These are phyloP conservation scores for Lactifluus subvellereus DNA, from an alignment of 768 basidiomycete genomes.

Conservation along the genomic window DNA sequence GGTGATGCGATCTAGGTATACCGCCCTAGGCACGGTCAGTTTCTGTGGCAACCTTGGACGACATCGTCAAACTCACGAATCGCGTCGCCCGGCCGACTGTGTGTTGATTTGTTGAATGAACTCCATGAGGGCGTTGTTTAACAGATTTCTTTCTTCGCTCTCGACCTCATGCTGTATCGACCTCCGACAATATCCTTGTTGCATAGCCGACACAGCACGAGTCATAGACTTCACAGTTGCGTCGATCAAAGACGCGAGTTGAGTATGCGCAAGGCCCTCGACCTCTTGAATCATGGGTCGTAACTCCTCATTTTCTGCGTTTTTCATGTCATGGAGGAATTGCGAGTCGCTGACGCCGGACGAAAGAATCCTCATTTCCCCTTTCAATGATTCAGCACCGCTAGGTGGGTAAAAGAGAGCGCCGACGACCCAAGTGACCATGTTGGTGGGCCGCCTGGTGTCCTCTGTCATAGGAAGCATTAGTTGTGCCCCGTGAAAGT, in stretches of 20 bases:
- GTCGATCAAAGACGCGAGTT: too few species aligned
- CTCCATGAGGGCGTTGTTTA: not conserved
- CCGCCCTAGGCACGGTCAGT: not conserved
- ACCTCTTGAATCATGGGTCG: not conserved
- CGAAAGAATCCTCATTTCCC: constrained; percentile 7
- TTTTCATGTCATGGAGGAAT: constrained; percentile 13
- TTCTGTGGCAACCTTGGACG: not conserved
- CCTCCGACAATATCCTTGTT: constrained; percentile 1
- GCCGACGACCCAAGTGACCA: too few species aligned
- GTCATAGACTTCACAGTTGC: too few species aligned
- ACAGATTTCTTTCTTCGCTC: not conserved
- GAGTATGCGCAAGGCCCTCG: too few species aligned
- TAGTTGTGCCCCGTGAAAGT: too few species aligned
- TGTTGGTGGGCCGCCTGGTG: too few species aligned
- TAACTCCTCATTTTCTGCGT: not conserved
- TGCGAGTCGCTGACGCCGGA: not conserved
- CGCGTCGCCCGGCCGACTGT: too few species aligned
- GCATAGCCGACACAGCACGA: not conserved
- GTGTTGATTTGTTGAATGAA: too few species aligned
- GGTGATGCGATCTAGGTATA: not conserved
- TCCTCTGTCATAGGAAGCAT: not conserved
- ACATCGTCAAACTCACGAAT: not conserved
- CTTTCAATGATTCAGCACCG: not conserved
- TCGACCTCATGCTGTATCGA: constrained; percentile 4
- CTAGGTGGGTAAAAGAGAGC: too few species aligned